Base-by-base conservation (phyloP, 176 grass and related monocot species). In the Triticum urartu region DNA sequence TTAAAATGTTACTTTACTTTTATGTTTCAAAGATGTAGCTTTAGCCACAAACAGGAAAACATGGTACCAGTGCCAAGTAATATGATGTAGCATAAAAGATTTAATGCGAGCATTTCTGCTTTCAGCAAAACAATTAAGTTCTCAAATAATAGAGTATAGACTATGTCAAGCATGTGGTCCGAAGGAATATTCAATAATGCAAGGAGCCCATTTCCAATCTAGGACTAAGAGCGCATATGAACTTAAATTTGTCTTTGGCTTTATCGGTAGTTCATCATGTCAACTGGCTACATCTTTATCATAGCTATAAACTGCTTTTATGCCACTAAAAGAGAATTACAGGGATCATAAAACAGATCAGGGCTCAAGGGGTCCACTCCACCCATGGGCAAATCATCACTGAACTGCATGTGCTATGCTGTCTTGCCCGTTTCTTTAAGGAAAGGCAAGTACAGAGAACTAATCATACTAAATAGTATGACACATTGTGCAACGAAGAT, bases 151-250 rank as follows among this genome's bases (percentile, higher is more conserved):
- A 56, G 25, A 25, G n/a, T 34, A 25, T 33, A 54, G 25, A 21
- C 15, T 77, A 25, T 52, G 74, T 5, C 40, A 83, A 54, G 39
- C 60, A 65, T 83, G 73, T 65, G 17, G 12, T 82, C 48, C 28
- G 9, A 77, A 86, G 52, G 64, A 71, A 71, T 70, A 82, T 22
- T 36, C 52, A 90, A 86, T 86, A 86, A 71, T 62, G 17, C 22
- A 84, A 58, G 56, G 69, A 63, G 9, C 48, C 64, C 17, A 79
- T 90, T 7, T 36, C 64, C 25, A 70, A 61, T 75, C 75, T 28
- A 5, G 48, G 48, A 78, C 3, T 7, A 71, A 68, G 85, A 81
- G 5, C 11, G n/a, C 32, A 77, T 38, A 64, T 68, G 47, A 86
- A 89, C 32, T 14, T 11, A 43, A 77, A 78, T 69, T 9, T 77